phyloP scores from a whole-genome alignment of 495 filamentous ascomycete species.

The Gamarada debralockiae region DNA sequence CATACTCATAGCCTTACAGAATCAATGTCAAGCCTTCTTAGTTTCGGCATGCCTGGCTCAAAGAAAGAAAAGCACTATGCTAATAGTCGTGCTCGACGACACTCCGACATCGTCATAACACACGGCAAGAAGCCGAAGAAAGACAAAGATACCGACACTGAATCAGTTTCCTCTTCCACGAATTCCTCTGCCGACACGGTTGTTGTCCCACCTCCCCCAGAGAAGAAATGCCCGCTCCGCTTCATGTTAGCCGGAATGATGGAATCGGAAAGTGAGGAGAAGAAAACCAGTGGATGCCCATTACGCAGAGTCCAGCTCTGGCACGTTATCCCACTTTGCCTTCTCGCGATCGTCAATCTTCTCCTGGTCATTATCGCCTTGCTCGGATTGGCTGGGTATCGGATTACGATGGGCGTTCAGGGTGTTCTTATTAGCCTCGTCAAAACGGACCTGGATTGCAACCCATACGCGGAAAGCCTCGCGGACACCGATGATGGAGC shows the following conservation, averaged over 20 bases:
- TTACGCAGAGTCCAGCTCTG: conserved; percentile 24
- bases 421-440: conserved; percentile 6
- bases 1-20: neutral
- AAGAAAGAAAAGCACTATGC: conserved; percentile 22
- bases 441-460: conserved; percentile 9
- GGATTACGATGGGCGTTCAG: conserved; percentile 16
- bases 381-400: conserved; percentile 21
- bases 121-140: conserved; percentile 17
- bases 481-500: conserved; percentile 3
- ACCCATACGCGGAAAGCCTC: conserved; percentile 12
- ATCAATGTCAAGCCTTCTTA: conserved; percentile 16
- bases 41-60: conserved; percentile 16
- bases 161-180: conserved; percentile 12
- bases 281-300: conserved; percentile 20
- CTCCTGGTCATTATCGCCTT: conserved; percentile 22
- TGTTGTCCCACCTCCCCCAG: conserved; percentile 3
- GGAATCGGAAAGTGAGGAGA: conserved; percentile 10
- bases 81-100: conserved; percentile 20
- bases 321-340: conserved; percentile 24
- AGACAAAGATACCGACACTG: conserved; percentile 23
- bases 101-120: conserved; percentile 13
- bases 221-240: conserved; percentile 24
- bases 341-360: conserved; percentile 23
- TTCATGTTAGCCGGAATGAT: conserved; percentile 20
- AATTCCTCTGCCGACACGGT: conserved; percentile 8